These are phyloP conservation scores for Penstemon davidsonii DNA, from an alignment of 257 asterid genomes.

Conservation along the genomic window DNA sequence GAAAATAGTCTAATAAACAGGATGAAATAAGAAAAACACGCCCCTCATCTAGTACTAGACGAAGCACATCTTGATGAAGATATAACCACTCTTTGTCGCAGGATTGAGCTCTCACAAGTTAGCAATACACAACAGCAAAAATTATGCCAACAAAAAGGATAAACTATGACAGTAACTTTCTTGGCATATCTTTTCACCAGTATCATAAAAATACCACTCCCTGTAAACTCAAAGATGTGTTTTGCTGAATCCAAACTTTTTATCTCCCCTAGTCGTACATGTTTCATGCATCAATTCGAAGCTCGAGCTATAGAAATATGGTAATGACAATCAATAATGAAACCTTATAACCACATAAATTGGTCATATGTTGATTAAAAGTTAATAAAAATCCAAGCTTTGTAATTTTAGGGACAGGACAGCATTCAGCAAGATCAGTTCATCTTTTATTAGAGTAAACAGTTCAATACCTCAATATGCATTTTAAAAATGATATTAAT, in stretches of 20 bases:
- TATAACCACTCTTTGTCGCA: background rate
- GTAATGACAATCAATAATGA: background rate
- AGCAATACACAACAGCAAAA: background rate
- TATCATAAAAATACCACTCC: background rate
- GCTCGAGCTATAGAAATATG: background rate
- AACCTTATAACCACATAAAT: background rate
- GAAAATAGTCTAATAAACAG: no score
- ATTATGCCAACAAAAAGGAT: background rate
- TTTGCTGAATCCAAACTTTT: background rate
- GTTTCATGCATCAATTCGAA: background rate
- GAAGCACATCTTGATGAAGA: no score
- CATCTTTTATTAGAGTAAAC: background rate
- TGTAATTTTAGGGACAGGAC: background rate
- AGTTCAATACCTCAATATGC: slow-evolving; percentile 17
- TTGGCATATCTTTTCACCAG: background rate
- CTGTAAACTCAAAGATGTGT: background rate
- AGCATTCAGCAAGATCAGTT: background rate
- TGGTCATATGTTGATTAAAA: background rate
- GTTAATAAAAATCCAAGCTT: no score
- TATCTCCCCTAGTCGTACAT: background rate
- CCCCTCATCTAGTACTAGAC: no score
- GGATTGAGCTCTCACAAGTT: background rate
- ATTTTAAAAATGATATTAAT: slow-evolving; percentile 9
- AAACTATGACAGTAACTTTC: background rate
- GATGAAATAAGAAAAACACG: no score